These are phyloP conservation scores for Penicillium odoratum DNA, from an alignment of 495 filamentous ascomycete genomes.

Conservation along the genomic window DNA sequence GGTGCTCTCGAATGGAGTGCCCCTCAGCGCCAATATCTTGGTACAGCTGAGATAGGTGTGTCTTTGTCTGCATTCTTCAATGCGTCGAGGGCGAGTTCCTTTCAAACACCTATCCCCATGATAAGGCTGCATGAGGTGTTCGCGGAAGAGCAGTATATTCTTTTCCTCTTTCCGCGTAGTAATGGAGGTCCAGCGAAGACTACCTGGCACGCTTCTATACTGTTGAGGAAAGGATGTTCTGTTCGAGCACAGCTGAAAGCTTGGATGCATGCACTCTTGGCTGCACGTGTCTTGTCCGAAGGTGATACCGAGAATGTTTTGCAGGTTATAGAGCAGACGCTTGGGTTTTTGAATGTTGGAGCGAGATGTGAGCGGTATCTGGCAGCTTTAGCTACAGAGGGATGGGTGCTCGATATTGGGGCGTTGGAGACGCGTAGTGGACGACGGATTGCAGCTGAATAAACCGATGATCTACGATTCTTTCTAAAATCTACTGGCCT, in stretches of 20 bases:
- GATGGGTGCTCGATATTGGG: constrained; percentile 61
- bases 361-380: constrained; percentile 43
- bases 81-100: neutral
- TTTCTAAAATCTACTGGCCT: neutral
- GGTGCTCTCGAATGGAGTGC: constrained; percentile 57
- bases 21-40: neutral
- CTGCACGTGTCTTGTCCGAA: constrained; percentile 36
- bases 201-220: constrained; percentile 50
- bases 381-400: constrained; percentile 40
- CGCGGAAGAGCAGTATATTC: constrained; percentile 31
- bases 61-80: constrained; percentile 32
- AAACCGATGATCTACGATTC: too few relatives aligned
- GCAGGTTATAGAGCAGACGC: constrained; percentile 16
- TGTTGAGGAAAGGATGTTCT: constrained; percentile 60
- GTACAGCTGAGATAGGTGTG: constrained; percentile 34
- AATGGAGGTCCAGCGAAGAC: neutral
- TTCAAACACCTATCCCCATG: constrained; percentile 24
- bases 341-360: constrained; percentile 36
- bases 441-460: constrained; percentile 27
- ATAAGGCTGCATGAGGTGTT: constrained; percentile 25
- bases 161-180: constrained; percentile 21
- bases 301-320: constrained; percentile 6
- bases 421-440: constrained; percentile 60
- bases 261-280: constrained; percentile 72
- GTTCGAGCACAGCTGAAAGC: constrained; percentile 59